A percentile compares a stretch with the other conserved stretches of the same genome.
phyloP scores from a whole-genome alignment of 345 rosid genomes.

The Eucalyptus melliodora region DNA sequence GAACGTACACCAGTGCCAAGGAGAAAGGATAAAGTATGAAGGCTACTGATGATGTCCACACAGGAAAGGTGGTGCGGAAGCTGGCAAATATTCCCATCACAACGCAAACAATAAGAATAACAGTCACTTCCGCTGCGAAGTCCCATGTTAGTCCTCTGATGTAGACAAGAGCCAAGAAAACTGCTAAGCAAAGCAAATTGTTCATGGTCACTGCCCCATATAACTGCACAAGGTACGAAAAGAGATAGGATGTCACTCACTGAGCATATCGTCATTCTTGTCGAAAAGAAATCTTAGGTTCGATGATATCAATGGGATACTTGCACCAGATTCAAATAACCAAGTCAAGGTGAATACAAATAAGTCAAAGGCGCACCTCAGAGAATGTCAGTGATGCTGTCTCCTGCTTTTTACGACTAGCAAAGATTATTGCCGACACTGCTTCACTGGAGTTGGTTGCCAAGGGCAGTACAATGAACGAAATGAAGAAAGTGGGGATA shows the following conservation, averaged over 20 bases:
- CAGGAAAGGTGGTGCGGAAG: conserved; percentile 78
- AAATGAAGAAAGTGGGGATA: conserved; percentile 95
- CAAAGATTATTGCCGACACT: conserved; percentile 82
- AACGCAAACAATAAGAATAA: conserved; percentile 69
- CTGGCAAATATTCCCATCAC: conserved; percentile 83
- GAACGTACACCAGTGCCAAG: conserved; percentile 78
- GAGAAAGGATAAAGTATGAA: conserved; percentile 77
- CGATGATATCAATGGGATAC: not conserved
- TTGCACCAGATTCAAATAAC: not conserved
- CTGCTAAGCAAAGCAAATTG: conserved; percentile 79
- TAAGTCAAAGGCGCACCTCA: conserved; percentile 37
- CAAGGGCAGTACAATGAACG: conserved; percentile 79
- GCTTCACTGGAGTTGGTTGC: conserved; percentile 97
- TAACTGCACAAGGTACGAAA: conserved; percentile 37
- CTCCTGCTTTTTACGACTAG: conserved; percentile 63
- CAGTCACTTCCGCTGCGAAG: conserved; percentile 81
- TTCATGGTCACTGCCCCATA: conserved; percentile 95
- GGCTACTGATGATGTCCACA: conserved; percentile 73
- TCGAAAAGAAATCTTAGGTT: not conserved
- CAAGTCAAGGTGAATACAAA: not conserved
- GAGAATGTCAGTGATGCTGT: conserved; percentile 91
- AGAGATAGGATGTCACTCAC: not conserved
- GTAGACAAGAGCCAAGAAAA: conserved; percentile 81
- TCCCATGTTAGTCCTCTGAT: conserved; percentile 81
- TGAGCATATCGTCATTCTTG: not conserved